Base-by-base conservation (phyloP, 2,329 filamentous ascomycete species). In the Phaeosphaeria sp. region DNA sequence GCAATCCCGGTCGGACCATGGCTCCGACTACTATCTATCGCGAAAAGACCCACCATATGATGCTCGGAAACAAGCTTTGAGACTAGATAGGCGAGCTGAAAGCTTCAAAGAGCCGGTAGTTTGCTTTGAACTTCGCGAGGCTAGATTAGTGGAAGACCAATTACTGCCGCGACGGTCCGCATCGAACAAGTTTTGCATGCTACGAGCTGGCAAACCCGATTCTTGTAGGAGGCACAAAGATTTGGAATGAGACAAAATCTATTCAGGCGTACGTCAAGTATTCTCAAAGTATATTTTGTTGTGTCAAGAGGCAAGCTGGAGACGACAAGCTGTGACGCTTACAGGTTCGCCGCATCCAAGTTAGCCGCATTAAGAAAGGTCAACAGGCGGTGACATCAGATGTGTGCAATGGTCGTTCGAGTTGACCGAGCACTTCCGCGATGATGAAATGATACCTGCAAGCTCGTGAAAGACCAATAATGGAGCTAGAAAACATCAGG, bases 361-460 rank as follows among this genome's bases (percentile, higher is more conserved):
- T 53, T 66, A 64, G 46, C 55, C 36, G 49, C 36, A 54, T 58
- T 36, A 17, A 33, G 49, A 27, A 22, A 42, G 44, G n/a, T 46
- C 41, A 23, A 20, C 42, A 22, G 30, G 55, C 33, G 25, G 25
- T 27, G 23, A 30, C 22, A 50, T 63, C 59, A 59, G 58, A 50
- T n/a, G 4, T n/a, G 11, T 20, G 11, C 18, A 43, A 43, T 11
- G 41, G 41, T 43, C 4, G 41, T 43, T 43, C 41, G 41, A 36
- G 60, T 59, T 59, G 60, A 58, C 48, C 49, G 55, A 61, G 56
- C 58, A 54, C 49, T 62, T 54, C 60, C 55, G 44, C 58, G 60
- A 66, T 68, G 67, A 68, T 64, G 66, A 60, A 59, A 65, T 60
- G 23, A 30, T 49, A 22, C 44, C 22, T 58, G 47, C 49, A 50